These are phyloP conservation scores for Sisymbrium altissimum DNA, from an alignment of 345 rosid species.

Conservation along the genomic window DNA sequence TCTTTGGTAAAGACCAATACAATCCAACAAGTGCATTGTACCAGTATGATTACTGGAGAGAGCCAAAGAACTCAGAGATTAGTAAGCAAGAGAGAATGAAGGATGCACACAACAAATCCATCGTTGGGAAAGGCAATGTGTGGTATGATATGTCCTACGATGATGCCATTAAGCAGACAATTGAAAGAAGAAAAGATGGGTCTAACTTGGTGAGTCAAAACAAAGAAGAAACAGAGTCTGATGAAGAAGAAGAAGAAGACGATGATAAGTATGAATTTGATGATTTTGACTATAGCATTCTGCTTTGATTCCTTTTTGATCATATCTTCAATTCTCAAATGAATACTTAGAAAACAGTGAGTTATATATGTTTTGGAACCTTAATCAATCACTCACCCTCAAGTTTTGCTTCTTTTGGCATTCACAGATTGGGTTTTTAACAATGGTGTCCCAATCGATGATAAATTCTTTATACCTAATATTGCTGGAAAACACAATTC, in stretches of 20 bases:
- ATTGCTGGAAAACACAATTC: conserved; percentile 81
- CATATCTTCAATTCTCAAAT: no score
- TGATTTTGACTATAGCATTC: conserved; percentile 71
- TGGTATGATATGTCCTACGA: conserved; percentile 90
- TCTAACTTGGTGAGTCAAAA: conserved; percentile 33
- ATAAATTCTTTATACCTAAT: conserved; percentile 58
- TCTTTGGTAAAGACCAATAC: conserved; percentile 81
- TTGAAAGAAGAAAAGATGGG: conserved; percentile 56
- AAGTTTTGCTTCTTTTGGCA: neutral
- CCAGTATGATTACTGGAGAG: conserved; percentile 93
- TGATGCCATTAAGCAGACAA: conserved; percentile 59
- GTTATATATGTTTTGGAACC: no score
- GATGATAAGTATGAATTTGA: conserved; percentile 51
- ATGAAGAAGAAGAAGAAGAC: conserved; percentile 27
- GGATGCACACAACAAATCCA: conserved; percentile 75
- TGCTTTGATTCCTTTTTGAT: no score
- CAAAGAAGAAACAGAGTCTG: conserved; percentile 35
- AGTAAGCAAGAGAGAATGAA: conserved; percentile 68
- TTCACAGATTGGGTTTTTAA: conserved; percentile 81
- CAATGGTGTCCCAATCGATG: conserved; percentile 80
- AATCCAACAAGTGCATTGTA: conserved; percentile 83
- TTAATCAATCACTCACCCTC: no score
- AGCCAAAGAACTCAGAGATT: conserved; percentile 85
- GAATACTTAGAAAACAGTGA: no score
- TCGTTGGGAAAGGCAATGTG: conserved; percentile 73